Percentiles rank a stretch among this genome's conserved stretches.
Conservation (phyloP, 345 rosid species). For the Brassica cretica region DNA sequence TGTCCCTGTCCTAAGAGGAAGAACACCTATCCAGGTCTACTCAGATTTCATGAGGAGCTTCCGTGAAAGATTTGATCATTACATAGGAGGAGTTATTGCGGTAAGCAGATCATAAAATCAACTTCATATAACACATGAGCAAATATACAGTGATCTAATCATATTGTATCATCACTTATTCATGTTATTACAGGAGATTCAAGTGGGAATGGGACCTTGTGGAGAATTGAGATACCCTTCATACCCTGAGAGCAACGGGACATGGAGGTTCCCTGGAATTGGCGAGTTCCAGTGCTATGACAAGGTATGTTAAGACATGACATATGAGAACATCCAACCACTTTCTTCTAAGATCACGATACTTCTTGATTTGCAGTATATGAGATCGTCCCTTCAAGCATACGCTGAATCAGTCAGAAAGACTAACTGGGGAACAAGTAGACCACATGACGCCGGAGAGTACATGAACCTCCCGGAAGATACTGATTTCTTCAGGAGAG, state of each 20-base stretch:
- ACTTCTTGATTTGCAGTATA: constrained; percentile 60
- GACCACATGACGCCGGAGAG: constrained; percentile 88
- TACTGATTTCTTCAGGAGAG: constrained; percentile 72
- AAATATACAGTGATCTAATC: neutral
- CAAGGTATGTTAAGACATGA: constrained; percentile 52
- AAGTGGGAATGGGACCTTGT: constrained; percentile 98
- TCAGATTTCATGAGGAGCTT: constrained; percentile 94
- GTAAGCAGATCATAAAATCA: constrained; percentile 46
- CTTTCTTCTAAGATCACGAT: constrained; percentile 11
- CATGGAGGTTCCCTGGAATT: constrained; percentile 91
- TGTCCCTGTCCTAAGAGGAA: constrained; percentile 74
- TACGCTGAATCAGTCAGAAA: constrained; percentile 68
- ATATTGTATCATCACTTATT: constrained; percentile 14
- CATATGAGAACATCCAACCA: neutral
- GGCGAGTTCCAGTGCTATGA: constrained; percentile 99
- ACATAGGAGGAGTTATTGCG: constrained; percentile 70
- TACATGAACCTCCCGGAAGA: constrained; percentile 88
- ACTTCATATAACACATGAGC: neutral
- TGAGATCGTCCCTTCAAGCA: constrained; percentile 85
- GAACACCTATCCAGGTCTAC: constrained; percentile 93
- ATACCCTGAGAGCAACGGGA: constrained; percentile 93
- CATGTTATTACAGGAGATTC: constrained; percentile 68
- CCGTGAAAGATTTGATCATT: constrained; percentile 65
- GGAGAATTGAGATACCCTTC: constrained; percentile 93
- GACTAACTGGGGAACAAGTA: constrained; percentile 72